Evolutionary conservation across 164 flowering plant genomes (phyloP), one percentile per base, ranked within the genome.

Genomic region (Hamamelis virginiana): DNA sequence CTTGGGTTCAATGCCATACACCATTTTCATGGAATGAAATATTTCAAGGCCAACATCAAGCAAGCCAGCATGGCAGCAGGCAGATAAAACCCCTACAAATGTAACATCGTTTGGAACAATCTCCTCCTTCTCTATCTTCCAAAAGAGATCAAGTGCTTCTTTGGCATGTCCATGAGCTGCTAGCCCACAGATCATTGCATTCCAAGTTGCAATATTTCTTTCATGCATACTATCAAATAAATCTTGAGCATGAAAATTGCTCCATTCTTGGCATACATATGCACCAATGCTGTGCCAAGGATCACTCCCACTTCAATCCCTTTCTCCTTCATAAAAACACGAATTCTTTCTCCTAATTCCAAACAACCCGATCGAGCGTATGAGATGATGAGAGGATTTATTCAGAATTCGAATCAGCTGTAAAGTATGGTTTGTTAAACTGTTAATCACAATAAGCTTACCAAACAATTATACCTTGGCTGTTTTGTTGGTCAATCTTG

Each of bases 231-330:
- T 69, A 55, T 80, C 76, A 65, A 89, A 89, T 72, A 85, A 26
- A 13, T 59, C 60, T 43, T 15, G 44, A 15, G 94, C 91, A 25
- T 33, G 22, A 9, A 16, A 43, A 89, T 73, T n/a, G 53, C 81
- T 16, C 91, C 91, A 73, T 82, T 83, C 76, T 82, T 89, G 0
- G 89, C 89, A 74, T 87, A 89, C 91, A 89, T 87, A 45, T 89
- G 79, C 25, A 89, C 84, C 69, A 89, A 79, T 9, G 91, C 90
- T 1, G 87, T 87, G 3, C 86, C 89, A 64, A 89, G 83, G 70
- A 86, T 86, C 65, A 85, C 84, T 19, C 80, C 80, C 60, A 77
- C 28, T 57, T 77, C 83, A 58, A 86, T 66, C 11, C 84, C 81
- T 67, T 72, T 80, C 65, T 67, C 78, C 59, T 65, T 59, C 43